Conservation (phyloP, 495 filamentous ascomycete genomes). For the Acidiella bohemica region DNA sequence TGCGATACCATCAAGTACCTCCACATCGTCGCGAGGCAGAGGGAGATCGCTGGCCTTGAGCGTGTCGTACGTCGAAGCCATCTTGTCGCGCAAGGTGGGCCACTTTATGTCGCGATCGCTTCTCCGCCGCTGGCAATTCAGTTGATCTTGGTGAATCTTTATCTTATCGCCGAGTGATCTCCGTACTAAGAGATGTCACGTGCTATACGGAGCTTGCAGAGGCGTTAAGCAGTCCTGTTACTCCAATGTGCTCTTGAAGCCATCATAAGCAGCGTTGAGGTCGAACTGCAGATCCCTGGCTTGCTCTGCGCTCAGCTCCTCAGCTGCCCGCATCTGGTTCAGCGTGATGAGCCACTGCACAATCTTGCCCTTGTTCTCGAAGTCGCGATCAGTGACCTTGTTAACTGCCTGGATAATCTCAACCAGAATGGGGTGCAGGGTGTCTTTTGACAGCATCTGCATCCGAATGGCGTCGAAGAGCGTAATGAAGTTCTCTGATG, state of each 20-base stretch:
- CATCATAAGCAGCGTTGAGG: slow-evolving; percentile 80
- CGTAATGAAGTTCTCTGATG: slow-evolving; percentile 96
- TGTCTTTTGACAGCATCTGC: slow-evolving; percentile 83
- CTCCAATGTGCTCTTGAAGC: slow-evolving; percentile 64
- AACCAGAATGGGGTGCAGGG: slow-evolving; percentile 80
- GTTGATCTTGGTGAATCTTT: background rate
- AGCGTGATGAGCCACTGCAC: slow-evolving; percentile 95
- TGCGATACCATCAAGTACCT: slow-evolving; percentile 5
- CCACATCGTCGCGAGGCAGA: background rate
- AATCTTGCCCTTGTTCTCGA: slow-evolving; percentile 89
- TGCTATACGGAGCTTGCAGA: background rate
- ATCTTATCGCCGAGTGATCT: background rate
- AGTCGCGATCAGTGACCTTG: slow-evolving; percentile 84
- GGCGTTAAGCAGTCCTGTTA: too few relatives aligned
- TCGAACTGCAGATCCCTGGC: slow-evolving; percentile 75
- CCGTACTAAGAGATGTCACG: background rate
- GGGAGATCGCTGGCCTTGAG: background rate
- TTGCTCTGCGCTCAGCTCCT: slow-evolving; percentile 79
- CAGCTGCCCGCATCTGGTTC: slow-evolving; percentile 92
- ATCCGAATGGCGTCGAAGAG: slow-evolving; percentile 88
- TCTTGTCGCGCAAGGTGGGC: too few relatives aligned
- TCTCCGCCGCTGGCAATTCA: background rate
- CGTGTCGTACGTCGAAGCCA: background rate
- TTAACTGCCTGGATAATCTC: slow-evolving; percentile 95
- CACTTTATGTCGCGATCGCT: background rate